Evolutionary conservation across 805 yeast genomes (phyloP), one percentile per base, ranked within the genome.

Genomic region (Sungouiella blattae): DNA sequence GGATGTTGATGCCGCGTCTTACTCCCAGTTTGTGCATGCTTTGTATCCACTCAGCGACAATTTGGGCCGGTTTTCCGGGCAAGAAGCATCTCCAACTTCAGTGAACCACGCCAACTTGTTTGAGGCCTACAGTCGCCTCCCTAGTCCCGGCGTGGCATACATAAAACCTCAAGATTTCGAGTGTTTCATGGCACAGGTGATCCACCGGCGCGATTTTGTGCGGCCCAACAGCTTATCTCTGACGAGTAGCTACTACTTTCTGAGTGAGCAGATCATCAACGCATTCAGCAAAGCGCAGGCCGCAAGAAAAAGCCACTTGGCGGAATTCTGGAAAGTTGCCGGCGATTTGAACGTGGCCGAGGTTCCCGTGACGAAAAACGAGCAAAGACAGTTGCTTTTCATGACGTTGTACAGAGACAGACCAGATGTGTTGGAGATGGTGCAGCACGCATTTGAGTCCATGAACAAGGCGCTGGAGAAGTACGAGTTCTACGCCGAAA

Each of bases 341-440:
- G 42, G 46, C 26, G 71, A 66, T 36, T 35, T 64, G 33, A 50
- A 47, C 11, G 30, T 34, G 4, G 44, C 52, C 4, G 47, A 43
- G 1, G 37, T 64, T 13, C 64, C 65, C 7, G 35, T 64, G 6
- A 52, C 65, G 1, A 34, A 47, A 3, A 37, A 35, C 15, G 71
- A 67, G 43, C 65, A 55, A 35, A 55, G 50, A 20, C 36, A 44
- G 26, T 35, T 64, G 36, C 30, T 65, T 5, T 57, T 50, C 34
- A 45, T 53, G 35, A 47, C 52, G 3, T 65, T 62, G 37, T 67
- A 50, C 46, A 51, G 47, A 16, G 73, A 67, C 34, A 39, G 51
- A 15, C 41, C 40, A 0, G 53, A 46, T 6, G 49, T 66, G 2
- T 14, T 50, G 6, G 32, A 43, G 1, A 41, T 40, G 11, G 39